A percentile compares a stretch with the other conserved stretches of the same genome.
Evolutionary conservation across 352 stramenopile genomes (phyloP).

Genomic region (Nothophytophthora sp.): DNA sequence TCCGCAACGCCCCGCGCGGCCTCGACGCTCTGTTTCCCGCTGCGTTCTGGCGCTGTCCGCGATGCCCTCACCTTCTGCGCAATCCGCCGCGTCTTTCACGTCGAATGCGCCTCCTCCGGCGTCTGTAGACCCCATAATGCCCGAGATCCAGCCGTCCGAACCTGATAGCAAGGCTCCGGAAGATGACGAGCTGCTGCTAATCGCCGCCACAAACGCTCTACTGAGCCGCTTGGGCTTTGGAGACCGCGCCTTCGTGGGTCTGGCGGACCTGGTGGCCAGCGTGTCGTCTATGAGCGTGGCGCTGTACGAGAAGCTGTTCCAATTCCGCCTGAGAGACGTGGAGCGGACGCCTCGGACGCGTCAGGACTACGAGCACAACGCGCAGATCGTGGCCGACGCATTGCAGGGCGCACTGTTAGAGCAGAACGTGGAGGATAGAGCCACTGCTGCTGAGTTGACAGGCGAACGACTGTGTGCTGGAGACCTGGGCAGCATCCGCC

Average conservation of each 20-base stretch:
- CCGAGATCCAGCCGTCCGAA: constrained; percentile 7
- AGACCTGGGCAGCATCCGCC: constrained; percentile 49
- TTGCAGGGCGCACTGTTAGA: constrained; percentile 71
- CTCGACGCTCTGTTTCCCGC: constrained; percentile 10
- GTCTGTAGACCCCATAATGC: neutral
- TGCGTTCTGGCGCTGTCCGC: neutral
- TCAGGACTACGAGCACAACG: constrained; percentile 87
- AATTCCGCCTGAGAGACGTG: constrained; percentile 75
- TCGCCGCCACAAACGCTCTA: constrained; percentile 71
- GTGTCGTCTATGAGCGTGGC: constrained; percentile 92
- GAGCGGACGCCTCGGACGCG: constrained; percentile 56
- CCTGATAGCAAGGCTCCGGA: neutral
- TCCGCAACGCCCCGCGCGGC: constrained; percentile 5
- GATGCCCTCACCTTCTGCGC: constrained; percentile 7
- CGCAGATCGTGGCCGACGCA: constrained; percentile 84
- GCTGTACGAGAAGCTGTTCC: constrained; percentile 91
- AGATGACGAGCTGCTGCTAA: too few relatives aligned
- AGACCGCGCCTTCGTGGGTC: constrained; percentile 70
- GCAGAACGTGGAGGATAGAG: constrained; percentile 32
- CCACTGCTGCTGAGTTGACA: constrained; percentile 46
- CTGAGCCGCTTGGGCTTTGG: constrained; percentile 79
- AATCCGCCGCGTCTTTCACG: neutral
- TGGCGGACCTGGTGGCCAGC: constrained; percentile 81
- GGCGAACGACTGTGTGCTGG: constrained; percentile 55
- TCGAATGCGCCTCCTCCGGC: constrained; percentile 3